Evolutionary conservation across 2,329 filamentous ascomycete genomes (phyloP), one percentile per base, ranked within the genome.

Genomic region (Aureobasidium lini): DNA sequence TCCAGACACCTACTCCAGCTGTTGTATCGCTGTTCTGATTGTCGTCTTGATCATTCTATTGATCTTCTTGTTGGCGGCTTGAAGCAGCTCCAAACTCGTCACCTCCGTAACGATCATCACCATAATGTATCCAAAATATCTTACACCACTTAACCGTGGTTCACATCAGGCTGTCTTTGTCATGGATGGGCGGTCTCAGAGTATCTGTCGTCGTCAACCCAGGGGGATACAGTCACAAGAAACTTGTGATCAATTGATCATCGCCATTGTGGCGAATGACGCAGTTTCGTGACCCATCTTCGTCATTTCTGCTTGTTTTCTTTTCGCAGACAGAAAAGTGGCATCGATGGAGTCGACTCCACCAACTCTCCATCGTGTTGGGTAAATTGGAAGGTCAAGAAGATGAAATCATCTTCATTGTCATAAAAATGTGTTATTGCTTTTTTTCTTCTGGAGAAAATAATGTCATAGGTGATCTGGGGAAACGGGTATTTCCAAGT

Each of bases 21-120:
- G 90, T 76, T 97, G 92, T 73, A 96, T 99, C 66, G 89, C 80
- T 4, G 77, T 95, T 18, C 80, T 97, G 66, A 96, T 97, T 62
- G 84, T 94, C 63, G 89, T 95, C 39, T 79, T 97, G 65, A 90
- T 97, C 61, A 76, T 99, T 31, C 76, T 99, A 67, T 79, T 99
- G 68, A 83, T 97, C 63, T 76, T 99, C 66, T 77, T 97, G 29
- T 76, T 86, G 64, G 75, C 81, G n/a, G 73, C 86, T 64, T 85
- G 77, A 84, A 67, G 23, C 23, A 23, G 23, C 23, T 23, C 23
- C 23, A 49, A 34, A 23, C 48, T 23, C 52, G 16, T 29, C 6
- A 18, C 31, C 31, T 53, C 49, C 15, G 8, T 43, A 31, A 43
- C 16, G 40, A 34, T 10, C 36, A 42, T n/a, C 34, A 42, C 15